Evolutionary conservation across 2,329 filamentous ascomycete genomes (phyloP), one percentile per base, ranked within the genome.

Genomic region (Hypoxylon sp.): DNA sequence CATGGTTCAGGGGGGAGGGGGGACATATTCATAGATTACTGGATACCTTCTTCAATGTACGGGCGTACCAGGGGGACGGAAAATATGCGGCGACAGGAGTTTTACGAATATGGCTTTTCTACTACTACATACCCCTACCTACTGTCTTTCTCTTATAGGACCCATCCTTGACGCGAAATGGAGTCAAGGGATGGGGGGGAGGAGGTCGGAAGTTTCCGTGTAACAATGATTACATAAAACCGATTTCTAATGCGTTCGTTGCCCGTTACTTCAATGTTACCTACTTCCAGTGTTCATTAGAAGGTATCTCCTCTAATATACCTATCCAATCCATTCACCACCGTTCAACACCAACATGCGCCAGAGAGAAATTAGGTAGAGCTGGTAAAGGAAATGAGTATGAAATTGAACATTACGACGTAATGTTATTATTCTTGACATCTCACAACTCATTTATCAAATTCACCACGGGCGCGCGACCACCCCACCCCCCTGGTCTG

Each of bases 1-100:
- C 54, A 62, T 62, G 54, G 50, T 60, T 69, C 42, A 60, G 58
- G 61, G 58, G 57, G 31, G 57, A 25, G 22, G 57, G 31, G 22
- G 20, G 22, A 17, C 20, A 33, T 35, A 57, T 35, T 61, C 37
- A 62, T 60, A 56, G 62, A 66, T 66, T 61, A 37, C 33, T 37
- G 56, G 62, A 61, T 68, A 62, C 57, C 53, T 68, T 46, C 54
- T n/a, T 64, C 56, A 44, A 35, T 46, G 51, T 49, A 46, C 57
- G 37, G 54, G 66, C 58, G 49, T 33, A 60, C 25, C 14, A 22
- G 48, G 62, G 53, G 55, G 40, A 49, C 14, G 27, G 40, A 46
- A 62, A 59, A 61, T 27, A 27, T 33, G 48, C 30, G 54, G 58
- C 25, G 37, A 57, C 17, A 27, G 66, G 66, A 56, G 57, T 62